A percentile compares a stretch with the other conserved stretches of the same genome.
Conservation (phyloP, 2,329 filamentous ascomycete species). For the Microdochium bolleyi region DNA sequence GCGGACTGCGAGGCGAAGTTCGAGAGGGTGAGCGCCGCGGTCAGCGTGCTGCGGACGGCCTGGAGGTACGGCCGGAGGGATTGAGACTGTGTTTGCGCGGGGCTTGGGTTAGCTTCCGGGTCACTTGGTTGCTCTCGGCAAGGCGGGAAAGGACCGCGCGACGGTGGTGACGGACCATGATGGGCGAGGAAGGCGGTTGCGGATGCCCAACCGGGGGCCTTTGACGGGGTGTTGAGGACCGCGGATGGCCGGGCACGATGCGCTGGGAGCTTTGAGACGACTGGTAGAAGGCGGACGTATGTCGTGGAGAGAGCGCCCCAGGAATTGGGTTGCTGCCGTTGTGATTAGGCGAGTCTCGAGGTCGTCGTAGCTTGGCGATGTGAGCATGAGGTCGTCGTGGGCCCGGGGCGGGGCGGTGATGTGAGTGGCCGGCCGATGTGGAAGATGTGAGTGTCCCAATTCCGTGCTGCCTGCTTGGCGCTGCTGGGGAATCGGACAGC, state of each 20-base stretch:
- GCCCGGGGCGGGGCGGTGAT: background rate
- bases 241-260: background rate
- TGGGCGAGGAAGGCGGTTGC: background rate
- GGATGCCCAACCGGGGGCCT: background rate
- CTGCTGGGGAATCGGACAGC: background rate
- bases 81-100: conserved; percentile 60
- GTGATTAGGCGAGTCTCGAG: background rate
- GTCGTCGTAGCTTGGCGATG: background rate
- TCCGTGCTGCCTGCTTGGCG: background rate
- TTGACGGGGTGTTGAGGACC: background rate
- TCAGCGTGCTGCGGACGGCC: conserved; percentile 90
- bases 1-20: conserved; percentile 97
- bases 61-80: conserved; percentile 93
- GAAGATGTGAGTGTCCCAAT: background rate
- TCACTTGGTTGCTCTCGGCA: background rate
- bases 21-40: conserved; percentile 84
- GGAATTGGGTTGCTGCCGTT: background rate
- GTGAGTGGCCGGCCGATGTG: background rate
- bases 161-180: background rate
- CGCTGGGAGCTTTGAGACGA: background rate
- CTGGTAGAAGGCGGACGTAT: no score
- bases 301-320: background rate
- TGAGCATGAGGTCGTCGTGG: background rate
- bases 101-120: conserved; percentile 4
- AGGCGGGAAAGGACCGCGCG: background rate